Conservation (phyloP, 495 filamentous ascomycete genomes). For the Penicillium tannophilum region DNA sequence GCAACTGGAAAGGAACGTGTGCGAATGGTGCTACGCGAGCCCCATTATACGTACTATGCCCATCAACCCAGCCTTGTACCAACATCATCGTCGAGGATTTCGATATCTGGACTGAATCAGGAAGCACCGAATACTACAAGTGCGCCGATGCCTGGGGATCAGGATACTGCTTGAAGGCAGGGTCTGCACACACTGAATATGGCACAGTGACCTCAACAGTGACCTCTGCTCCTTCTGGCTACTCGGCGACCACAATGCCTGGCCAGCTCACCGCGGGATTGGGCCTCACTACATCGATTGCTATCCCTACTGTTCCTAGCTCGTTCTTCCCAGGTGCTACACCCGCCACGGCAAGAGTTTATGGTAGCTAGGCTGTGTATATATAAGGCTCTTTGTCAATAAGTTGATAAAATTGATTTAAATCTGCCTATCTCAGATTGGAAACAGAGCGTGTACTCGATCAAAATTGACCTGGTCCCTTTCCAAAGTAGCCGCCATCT, state of each 20-base stretch:
- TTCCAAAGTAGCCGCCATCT: slow-evolving; percentile 31
- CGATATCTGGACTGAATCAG: slow-evolving; percentile 54
- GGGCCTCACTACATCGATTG: slow-evolving; percentile 41
- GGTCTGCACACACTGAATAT: slow-evolving; percentile 15
- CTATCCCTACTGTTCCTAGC: slow-evolving; percentile 52
- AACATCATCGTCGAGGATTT: slow-evolving; percentile 50
- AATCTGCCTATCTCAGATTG: neutral
- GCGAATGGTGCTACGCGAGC: slow-evolving; percentile 45
- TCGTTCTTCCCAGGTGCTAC: slow-evolving; percentile 49
- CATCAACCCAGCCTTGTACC: slow-evolving; percentile 48
- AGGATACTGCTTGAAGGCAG: slow-evolving; percentile 40
- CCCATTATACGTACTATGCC: slow-evolving; percentile 45
- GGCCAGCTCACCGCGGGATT: slow-evolving; percentile 40
- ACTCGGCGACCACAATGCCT: slow-evolving; percentile 46
- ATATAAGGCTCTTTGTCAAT: neutral
- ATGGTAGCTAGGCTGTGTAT: slow-evolving; percentile 7
- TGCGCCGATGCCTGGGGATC: slow-evolving; percentile 49
- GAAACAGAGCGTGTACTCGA: neutral
- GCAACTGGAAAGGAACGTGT: slow-evolving; percentile 55
- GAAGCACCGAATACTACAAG: slow-evolving; percentile 38
- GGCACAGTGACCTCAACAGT: slow-evolving; percentile 33
- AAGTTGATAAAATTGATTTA: neutral
- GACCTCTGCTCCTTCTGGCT: slow-evolving; percentile 39
- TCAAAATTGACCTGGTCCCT: slow-evolving; percentile 29
- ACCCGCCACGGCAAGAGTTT: slow-evolving; percentile 21